Evolutionary conservation across 768 basidiomycete genomes (phyloP), one percentile per base, ranked within the genome.

Genomic region (Floccularia luteovirens): DNA sequence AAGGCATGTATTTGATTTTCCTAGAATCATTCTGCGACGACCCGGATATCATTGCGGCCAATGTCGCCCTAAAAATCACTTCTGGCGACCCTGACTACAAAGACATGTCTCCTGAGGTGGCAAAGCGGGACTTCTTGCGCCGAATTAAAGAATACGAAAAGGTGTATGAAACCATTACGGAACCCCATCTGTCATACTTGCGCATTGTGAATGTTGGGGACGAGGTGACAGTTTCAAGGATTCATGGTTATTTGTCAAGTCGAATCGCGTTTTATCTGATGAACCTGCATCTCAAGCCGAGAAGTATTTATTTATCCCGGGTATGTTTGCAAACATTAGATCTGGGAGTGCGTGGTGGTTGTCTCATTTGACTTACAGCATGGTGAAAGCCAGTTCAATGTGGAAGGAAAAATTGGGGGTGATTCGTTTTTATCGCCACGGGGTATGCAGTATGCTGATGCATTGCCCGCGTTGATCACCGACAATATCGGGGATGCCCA

Each of bases 1-100:
- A 82, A 36, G 86, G 89, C 11, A 76, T 99, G 44, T 72, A 77
- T 40, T 73, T 91, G 22, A 84, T 99, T 46, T 99, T 97, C 61
- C 77, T 99, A 34, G 96, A 99, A 65, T 92, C 90, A 1, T 63
- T 89, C 40, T 98, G 94, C 67, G 83, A 90, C 58, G 93, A 99
- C 60, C 92, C 93, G 1, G 81, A 76, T 1, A 76, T 94, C 47
- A 92, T 99, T 43, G 93, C 96, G 0, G 82, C 93, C 14, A 99
- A 99, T 54, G 82, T 99, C 31, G 91, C 89, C 5, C 73, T 98
- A 45, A 99, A 99, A 64, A 92, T 97, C 33, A 79, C 78, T 42
- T 91, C 89, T 1, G 96, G 96, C 14, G 96, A 99, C 65, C 96
- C 96, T 0, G 96, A 99, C 59, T 99, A 99, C 67, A 86, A 88